Evolutionary conservation across 192 early-diverging fungal genomes (phyloP), one percentile per base, ranked within the genome.

Genomic region (Rhizophlyctis rosea): DNA sequence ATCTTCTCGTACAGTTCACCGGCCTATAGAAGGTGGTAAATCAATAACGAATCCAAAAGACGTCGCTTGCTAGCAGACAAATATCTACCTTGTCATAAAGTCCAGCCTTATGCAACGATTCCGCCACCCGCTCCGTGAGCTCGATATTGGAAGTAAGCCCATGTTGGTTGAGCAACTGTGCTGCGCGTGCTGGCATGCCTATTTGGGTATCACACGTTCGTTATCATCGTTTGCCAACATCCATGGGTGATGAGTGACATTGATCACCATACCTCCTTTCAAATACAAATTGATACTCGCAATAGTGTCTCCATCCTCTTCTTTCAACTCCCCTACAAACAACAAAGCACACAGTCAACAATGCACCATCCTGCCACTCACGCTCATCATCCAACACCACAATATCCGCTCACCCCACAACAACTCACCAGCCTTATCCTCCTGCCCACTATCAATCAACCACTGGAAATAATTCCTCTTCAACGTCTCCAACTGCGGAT

Each of bases 391-490:
- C n/a, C n/a, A n/a, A n/a, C 27, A 9, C 27, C 18, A 18, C 39
- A 44, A 44, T 18, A 44, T 18, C 18, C 9, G 7, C 39, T 18
- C n/a, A n/a, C n/a, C n/a, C n/a, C n/a, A 47, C 11, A 60, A 3
- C 23, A 21, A 11, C 47, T 62, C 27, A 49, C 64, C 76, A 14
- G 83, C 84, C 44, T 84, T 76, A 59, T 79, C 84, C 55, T 86
- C 84, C 57, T 86, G 84, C 1, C 83, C 81, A 3, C 81, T 78
- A 33, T 86, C 82, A 55, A 86, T 71, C 18, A 86, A 68, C 84
- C 84, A 86, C 59, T 77, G 73, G 49, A 80, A 76, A 68, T 86
- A 86, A 64, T 86, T 86, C n/a, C 66, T 62, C 51, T 77, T 82
- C 65, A 86, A 64, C 23, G 59, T 75, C 3, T 78, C 81, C 31